A percentile compares a stretch with the other conserved stretches of the same genome.
Evolutionary conservation across 306 rosid species (phyloP).

Genomic region (Gleditsia sinensis): DNA sequence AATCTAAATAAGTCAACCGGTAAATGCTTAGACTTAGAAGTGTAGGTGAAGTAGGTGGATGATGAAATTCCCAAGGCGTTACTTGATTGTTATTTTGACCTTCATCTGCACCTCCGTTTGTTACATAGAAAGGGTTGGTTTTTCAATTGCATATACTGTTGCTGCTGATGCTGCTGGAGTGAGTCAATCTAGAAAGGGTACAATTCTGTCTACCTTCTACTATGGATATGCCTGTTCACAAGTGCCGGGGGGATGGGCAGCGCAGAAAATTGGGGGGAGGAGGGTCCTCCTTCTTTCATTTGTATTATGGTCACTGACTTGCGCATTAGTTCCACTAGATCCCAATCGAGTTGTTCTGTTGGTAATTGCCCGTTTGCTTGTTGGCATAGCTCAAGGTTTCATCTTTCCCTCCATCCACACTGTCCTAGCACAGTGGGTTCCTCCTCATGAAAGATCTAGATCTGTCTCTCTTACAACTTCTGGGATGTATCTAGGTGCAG

Average conservation of each 20-base stretch:
- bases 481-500: constrained; percentile 97
- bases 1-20: constrained; percentile 1
- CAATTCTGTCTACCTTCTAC: constrained; percentile 82
- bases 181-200: constrained; percentile 82
- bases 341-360: constrained; percentile 62
- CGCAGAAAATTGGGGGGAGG: constrained; percentile 89
- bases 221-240: constrained; percentile 97
- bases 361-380: constrained; percentile 86
- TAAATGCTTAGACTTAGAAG: constrained; percentile 5
- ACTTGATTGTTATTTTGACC: constrained; percentile 80
- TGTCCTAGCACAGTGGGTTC: constrained; percentile 98
- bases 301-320: constrained; percentile 80
- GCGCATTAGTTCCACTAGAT: constrained; percentile 81
- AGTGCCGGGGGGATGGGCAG: constrained; percentile 96
- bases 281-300: constrained; percentile 84
- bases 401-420: constrained; percentile 97
- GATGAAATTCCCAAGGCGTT: constrained; percentile 67
- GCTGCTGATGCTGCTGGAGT: constrained; percentile 83
- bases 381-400: constrained; percentile 93
- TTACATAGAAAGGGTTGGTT: constrained; percentile 88
- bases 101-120: constrained; percentile 90
- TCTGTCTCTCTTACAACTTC: constrained; percentile 92
- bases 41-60: constrained; percentile 15
- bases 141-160: constrained; percentile 87
- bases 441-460: constrained; percentile 93